Evolutionary conservation across 2,329 filamentous ascomycete genomes (phyloP).

Genomic region (Pestalotiopsis sp.): DNA sequence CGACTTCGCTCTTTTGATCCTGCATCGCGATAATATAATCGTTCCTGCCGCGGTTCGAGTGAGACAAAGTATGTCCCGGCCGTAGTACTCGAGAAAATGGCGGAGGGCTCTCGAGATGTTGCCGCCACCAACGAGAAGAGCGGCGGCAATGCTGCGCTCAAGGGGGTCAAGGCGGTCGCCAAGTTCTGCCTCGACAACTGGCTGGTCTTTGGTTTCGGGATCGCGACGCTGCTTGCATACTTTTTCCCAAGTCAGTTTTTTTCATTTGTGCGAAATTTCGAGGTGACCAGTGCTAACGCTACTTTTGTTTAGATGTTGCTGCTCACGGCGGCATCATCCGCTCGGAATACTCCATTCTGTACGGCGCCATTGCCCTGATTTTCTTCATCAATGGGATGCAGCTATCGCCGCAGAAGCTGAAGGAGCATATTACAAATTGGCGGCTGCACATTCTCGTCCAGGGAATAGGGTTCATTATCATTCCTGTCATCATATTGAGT

Average conservation of each 20-base stretch:
- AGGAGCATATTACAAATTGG: slow-evolving; percentile 66
- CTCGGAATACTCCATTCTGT: slow-evolving; percentile 64
- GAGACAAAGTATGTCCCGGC: neutral
- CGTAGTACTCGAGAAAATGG: neutral
- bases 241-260: slow-evolving; percentile 44
- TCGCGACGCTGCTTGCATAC: slow-evolving; percentile 32
- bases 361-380: slow-evolving; percentile 69
- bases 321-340: slow-evolving; percentile 50
- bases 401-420: slow-evolving; percentile 63
- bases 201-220: slow-evolving; percentile 32
- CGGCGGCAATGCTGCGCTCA: slow-evolving; percentile 6
- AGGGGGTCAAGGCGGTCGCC: slow-evolving; percentile 18
- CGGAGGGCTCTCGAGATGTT: neutral
- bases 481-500: slow-evolving; percentile 65
- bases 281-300: neutral
- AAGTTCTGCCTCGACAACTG: slow-evolving; percentile 30
- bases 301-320: slow-evolving; percentile 43
- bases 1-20: neutral
- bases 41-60: neutral
- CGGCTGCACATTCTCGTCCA: slow-evolving; percentile 70
- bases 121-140: slow-evolving; percentile 15
- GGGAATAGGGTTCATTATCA: slow-evolving; percentile 66
- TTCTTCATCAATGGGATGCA: slow-evolving; percentile 74
- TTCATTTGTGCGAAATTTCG: neutral
- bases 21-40: neutral